These are phyloP conservation scores for Alternaria burnsii DNA, from an alignment of 2,329 filamentous ascomycete genomes.

Conservation along the genomic window DNA sequence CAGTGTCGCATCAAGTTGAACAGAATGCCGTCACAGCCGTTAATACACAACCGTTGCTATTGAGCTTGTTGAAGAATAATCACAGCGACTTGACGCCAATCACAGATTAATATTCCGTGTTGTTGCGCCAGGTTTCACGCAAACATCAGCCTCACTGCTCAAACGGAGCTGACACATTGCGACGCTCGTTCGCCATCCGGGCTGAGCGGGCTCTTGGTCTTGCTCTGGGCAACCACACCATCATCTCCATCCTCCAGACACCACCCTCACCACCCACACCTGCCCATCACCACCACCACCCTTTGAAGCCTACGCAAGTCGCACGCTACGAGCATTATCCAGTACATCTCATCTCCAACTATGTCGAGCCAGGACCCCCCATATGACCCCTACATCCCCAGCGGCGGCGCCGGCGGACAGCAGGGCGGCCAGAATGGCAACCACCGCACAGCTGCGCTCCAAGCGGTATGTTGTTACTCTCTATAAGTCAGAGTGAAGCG, in stretches of 20 bases:
- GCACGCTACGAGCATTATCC: constrained; percentile 21
- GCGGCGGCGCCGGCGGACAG: constrained; percentile 61
- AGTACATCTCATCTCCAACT: constrained; percentile 15
- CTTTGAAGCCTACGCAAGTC: constrained; percentile 27
- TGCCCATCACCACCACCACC: constrained; percentile 23
- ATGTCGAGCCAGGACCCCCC: constrained; percentile 65
- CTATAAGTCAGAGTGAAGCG: constrained; percentile 7
- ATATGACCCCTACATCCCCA: constrained; percentile 90
- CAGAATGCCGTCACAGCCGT: constrained; percentile 14
- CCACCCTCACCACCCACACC: constrained; percentile 31
- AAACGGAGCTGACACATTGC: constrained; percentile 43
- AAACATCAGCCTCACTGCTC: constrained; percentile 42
- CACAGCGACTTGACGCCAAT: not conserved
- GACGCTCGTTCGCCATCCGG: constrained; percentile 29
- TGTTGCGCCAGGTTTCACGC: constrained; percentile 34
- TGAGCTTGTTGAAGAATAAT: constrained; percentile 10
- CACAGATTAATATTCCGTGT: constrained; percentile 14
- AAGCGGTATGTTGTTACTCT: constrained; percentile 70
- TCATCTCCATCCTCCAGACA: constrained; percentile 35
- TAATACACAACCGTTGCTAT: constrained; percentile 9
- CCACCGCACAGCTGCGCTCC: constrained; percentile 75
- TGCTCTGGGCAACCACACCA: constrained; percentile 24
- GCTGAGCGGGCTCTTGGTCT: constrained; percentile 24
- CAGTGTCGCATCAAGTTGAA: constrained; percentile 15
- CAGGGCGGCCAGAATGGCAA: constrained; percentile 65